phyloP scores from a whole-genome alignment of 2,329 filamentous ascomycete species.

The Pestalotiopsis fici region DNA sequence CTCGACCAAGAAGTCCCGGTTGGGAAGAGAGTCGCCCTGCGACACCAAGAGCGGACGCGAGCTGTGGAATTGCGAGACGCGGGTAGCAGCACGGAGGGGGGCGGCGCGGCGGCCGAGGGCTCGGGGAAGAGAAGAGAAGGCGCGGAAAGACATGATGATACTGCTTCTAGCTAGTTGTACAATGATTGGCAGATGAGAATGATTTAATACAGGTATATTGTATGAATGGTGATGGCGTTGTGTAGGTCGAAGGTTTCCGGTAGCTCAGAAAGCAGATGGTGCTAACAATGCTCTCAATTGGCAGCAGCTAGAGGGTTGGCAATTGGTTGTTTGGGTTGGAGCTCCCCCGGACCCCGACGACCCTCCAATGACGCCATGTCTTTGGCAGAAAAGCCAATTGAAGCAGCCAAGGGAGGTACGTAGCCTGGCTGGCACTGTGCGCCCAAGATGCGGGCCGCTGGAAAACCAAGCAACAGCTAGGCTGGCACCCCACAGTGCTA shows the following conservation, averaged over 20 bases:
- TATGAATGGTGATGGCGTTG: not conserved
- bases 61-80: constrained; percentile 59
- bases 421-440: not conserved
- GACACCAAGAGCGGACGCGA: constrained; percentile 66
- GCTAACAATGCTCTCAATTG: not conserved
- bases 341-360: not conserved
- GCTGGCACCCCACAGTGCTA: not conserved
- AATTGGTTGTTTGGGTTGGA: not conserved
- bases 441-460: not conserved
- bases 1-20: constrained; percentile 77
- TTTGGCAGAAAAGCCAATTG: not conserved
- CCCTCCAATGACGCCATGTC: not conserved
- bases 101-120: constrained; percentile 24
- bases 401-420: not conserved
- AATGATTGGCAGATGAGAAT: not conserved
- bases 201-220: not conserved
- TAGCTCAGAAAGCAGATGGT: not conserved
- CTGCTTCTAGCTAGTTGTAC: not conserved
- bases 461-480: not conserved
- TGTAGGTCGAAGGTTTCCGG: not conserved
- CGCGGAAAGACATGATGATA: constrained; percentile 26
- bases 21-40: constrained; percentile 77
- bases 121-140: constrained; percentile 14
- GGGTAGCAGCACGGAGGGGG: constrained; percentile 14
- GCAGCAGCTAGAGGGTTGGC: not conserved